A percentile compares a stretch with the other conserved stretches of the same genome.
Conservation (phyloP, 345 rosid genomes). For the Anastatica hierochuntica region DNA sequence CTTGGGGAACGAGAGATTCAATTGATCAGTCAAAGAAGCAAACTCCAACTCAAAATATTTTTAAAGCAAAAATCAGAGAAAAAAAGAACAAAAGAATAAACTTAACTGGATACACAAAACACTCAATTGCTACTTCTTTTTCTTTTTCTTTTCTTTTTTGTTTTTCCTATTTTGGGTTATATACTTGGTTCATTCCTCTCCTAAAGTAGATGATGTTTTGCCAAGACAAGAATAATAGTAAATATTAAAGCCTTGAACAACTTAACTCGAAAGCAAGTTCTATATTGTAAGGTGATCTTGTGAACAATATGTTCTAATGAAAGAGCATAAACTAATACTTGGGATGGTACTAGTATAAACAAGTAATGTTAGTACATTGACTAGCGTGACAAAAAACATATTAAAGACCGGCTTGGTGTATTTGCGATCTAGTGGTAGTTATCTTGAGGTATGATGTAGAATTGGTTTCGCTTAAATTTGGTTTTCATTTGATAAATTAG, state of each 20-base stretch:
- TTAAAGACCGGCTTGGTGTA: too few species aligned
- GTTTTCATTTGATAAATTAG: too few species aligned
- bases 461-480: too few species aligned
- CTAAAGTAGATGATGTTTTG: constrained; percentile 25
- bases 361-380: too few species aligned
- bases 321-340: too few species aligned
- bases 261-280: constrained; percentile 17
- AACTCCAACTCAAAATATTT: constrained; percentile 20
- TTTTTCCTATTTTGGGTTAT: constrained; percentile 13
- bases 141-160: not conserved
- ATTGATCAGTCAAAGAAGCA: constrained; percentile 35
- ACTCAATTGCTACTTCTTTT: constrained; percentile 28
- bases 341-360: too few species aligned
- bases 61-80: constrained; percentile 15
- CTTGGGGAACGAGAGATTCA: constrained; percentile 25
- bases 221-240: constrained; percentile 23
- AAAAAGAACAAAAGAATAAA: constrained; percentile 24
- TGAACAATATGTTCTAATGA: too few species aligned
- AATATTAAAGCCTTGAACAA: not conserved
- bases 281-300: not conserved
- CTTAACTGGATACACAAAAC: constrained; percentile 20
- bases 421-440: too few species aligned
- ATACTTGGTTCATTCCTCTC: constrained; percentile 23
- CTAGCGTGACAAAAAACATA: too few species aligned
- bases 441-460: too few species aligned